Percentiles rank a stretch among this genome's conserved stretches.
phyloP scores from a whole-genome alignment of 345 rosid genomes.

The Eucalyptus sideroxylon region DNA sequence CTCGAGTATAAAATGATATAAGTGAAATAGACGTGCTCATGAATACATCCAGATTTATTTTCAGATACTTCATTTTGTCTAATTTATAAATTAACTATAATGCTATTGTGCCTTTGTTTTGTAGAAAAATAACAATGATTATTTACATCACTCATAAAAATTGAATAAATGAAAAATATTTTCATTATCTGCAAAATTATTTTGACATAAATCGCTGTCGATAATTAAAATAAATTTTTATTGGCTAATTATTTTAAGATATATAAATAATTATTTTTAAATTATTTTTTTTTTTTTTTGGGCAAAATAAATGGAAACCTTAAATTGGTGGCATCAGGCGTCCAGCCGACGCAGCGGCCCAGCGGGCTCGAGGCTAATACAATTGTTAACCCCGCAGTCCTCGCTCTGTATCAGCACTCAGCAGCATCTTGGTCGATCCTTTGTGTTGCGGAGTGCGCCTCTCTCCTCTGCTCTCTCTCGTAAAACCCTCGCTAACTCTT shows the following conservation, averaged over 20 bases:
- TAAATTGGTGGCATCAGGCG: too few relatives aligned
- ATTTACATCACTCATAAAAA: accelerated
- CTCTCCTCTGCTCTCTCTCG: not conserved
- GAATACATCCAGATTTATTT: not conserved
- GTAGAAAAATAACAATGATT: accelerated
- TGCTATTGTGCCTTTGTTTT: accelerated
- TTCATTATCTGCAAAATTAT: too few relatives aligned
- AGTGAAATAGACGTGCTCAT: not conserved
- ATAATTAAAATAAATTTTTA: too few relatives aligned
- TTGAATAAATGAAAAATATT: too few relatives aligned
- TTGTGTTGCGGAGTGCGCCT: not conserved
- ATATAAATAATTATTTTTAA: too few relatives aligned
- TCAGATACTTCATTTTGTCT: not conserved
- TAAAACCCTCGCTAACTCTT: conserved; percentile 24
- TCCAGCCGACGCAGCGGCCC: not conserved
- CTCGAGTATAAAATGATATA: not conserved
- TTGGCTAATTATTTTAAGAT: too few relatives aligned
- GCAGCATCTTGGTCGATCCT: too few relatives aligned
- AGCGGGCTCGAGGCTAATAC: too few relatives aligned
- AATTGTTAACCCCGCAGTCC: too few relatives aligned
- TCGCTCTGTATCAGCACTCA: too few relatives aligned
- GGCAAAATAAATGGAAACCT: too few relatives aligned
- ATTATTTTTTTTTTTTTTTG: too few relatives aligned
- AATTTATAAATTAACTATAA: not conserved
- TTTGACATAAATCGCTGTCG: accelerated